These are phyloP conservation scores for Torulaspora franciscae DNA, from an alignment of 805 yeast species.

Conservation along the genomic window DNA sequence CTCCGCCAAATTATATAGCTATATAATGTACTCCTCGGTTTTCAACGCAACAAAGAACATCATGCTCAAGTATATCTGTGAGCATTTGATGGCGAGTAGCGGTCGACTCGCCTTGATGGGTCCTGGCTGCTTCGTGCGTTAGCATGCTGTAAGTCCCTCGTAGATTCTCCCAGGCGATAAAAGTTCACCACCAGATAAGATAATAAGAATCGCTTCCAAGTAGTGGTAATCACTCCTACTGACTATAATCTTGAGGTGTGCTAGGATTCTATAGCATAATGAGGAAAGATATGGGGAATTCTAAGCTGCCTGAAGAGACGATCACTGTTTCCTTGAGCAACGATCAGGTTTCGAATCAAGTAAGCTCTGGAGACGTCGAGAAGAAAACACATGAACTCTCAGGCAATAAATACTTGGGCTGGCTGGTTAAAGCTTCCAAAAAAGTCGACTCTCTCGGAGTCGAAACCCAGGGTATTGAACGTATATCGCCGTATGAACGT, in stretches of 20 bases:
- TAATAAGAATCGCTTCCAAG: neutral
- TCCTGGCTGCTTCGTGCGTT: too few relatives aligned
- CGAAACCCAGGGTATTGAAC: constrained; percentile 74
- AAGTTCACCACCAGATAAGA: neutral
- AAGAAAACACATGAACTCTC: neutral
- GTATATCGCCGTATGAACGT: constrained; percentile 64
- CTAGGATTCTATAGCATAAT: neutral
- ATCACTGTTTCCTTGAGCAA: constrained; percentile 3
- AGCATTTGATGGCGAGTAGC: too few relatives aligned
- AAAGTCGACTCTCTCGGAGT: constrained; percentile 56
- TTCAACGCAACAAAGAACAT: too few relatives aligned
- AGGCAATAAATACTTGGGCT: neutral
- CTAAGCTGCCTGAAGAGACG: constrained; percentile 3
- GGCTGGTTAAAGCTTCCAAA: constrained; percentile 33
- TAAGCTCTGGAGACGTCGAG: neutral
- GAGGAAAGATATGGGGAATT: constrained; percentile 1
- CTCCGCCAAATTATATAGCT: too few relatives aligned
- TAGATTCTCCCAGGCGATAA: too few relatives aligned
- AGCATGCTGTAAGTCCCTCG: too few relatives aligned
- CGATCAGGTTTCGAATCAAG: constrained; percentile 3
- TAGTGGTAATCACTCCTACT: too few relatives aligned
- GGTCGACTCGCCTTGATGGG: too few relatives aligned
- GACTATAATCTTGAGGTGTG: neutral
- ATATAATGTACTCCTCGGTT: too few relatives aligned
- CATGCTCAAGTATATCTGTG: too few relatives aligned